Evolutionary conservation across 305 asterid genomes (phyloP), one percentile per base, ranked within the genome.

Genomic region (Solanum aculeatissimum): DNA sequence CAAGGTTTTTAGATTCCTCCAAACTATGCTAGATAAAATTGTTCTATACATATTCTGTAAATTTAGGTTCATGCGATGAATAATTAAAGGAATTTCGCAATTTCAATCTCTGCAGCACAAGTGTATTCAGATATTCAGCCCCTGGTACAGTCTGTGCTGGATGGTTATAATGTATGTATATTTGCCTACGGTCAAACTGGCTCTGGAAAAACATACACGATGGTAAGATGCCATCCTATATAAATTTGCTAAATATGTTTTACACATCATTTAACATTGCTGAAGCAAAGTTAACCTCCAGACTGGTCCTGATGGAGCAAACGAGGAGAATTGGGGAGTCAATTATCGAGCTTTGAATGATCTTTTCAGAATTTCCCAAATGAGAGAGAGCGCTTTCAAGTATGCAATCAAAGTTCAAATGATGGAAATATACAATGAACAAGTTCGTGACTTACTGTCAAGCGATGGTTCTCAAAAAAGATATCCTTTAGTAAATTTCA

Each of bases 161-260:
- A 94, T 90, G 98, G 98, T 85, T 94, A 87, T 75, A 94, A 92
- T 42, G 96, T 92, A 2, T 94, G 98, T 57, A 94, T 94, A 57
- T 93, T 94, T 83, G 98, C 98, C 4, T 94, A 93, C 38, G 98
- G 98, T 45, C 98, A 94, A 88, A 94, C 97, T 81, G 98, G 98
- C 85, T 94, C 98, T 0, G 98, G 98, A 42, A 94, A 94, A 88
- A 94, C 97, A 60, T 90, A 93, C 82, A 94, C 98, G 3, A 94
- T 94, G 98, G 98, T 94, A 92, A 29, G 87, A 74, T 19, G 9
- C 15, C 35, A 54, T 29, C 58, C 27, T 72, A 29, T 63, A 40
- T 53, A 79, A 7, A 45, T 5, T 25, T 85, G 23, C 12, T 55
- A 7, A 42, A 16, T 32, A 6, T 18, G 23, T 35, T 82, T 82